Conservation (phyloP, 352 stramenopile genomes). For the Phytophthora litchii region DNA sequence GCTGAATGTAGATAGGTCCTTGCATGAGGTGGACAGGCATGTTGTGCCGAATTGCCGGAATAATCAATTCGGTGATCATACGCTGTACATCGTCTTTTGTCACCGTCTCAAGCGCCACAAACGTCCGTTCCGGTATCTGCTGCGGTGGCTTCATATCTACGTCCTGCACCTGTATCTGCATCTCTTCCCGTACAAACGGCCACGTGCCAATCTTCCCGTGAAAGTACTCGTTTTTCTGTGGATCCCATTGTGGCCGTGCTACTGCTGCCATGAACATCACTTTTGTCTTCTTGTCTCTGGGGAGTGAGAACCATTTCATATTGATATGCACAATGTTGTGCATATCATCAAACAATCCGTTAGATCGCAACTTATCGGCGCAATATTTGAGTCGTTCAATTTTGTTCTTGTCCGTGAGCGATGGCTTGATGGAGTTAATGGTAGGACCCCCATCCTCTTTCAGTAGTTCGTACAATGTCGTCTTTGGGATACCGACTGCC, state of each 20-base stretch:
- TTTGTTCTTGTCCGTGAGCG: slow-evolving; percentile 52
- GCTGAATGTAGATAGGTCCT: slow-evolving; percentile 46
- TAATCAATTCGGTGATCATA: slow-evolving; percentile 43
- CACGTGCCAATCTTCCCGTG: slow-evolving; percentile 55
- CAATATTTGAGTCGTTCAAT: slow-evolving; percentile 45
- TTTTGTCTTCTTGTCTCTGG: slow-evolving; percentile 41
- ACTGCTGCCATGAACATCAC: slow-evolving; percentile 57
- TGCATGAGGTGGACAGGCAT: slow-evolving; percentile 42
- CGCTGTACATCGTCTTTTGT: slow-evolving; percentile 49
- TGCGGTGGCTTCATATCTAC: slow-evolving; percentile 4
- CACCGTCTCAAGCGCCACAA: slow-evolving; percentile 40
- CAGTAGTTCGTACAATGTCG: slow-evolving; percentile 47
- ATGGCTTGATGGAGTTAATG: slow-evolving; percentile 49
- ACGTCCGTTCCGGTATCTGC: slow-evolving; percentile 1
- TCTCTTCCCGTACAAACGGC: slow-evolving; percentile 41
- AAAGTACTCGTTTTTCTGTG: slow-evolving; percentile 37
- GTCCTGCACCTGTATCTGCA: neutral
- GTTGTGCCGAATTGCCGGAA: slow-evolving; percentile 39
- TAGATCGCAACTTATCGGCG: slow-evolving; percentile 35
- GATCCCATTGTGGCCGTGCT: slow-evolving; percentile 48
- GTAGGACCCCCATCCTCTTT: slow-evolving; percentile 39
- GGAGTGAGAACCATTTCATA: slow-evolving; percentile 52
- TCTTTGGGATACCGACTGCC: slow-evolving; percentile 52
- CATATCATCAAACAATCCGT: slow-evolving; percentile 51
- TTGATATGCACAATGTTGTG: slow-evolving; percentile 52